phyloP scores from a whole-genome alignment of 2,329 filamentous ascomycete species.

The Pezicula radicicola region DNA sequence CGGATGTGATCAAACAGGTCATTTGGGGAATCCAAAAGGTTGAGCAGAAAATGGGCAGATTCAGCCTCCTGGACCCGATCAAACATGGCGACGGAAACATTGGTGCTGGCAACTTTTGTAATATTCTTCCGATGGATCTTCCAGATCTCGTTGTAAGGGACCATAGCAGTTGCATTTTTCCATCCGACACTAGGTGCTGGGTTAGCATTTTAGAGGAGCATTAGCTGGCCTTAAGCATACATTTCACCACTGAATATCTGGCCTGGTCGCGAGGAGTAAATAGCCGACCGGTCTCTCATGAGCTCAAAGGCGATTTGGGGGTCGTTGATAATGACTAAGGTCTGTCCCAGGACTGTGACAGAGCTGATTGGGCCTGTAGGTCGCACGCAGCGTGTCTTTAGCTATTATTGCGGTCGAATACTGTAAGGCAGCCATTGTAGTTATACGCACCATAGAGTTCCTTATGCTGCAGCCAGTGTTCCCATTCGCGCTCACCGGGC shows the following conservation, averaged over 20 bases:
- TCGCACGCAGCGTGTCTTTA: constrained; percentile 1
- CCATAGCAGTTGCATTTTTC: constrained; percentile 32
- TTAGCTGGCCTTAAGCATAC: constrained; percentile 20
- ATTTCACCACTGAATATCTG: constrained; percentile 33
- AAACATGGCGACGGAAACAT: constrained; percentile 34
- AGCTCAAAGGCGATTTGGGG: constrained; percentile 32
- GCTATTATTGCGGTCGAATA: constrained; percentile 1
- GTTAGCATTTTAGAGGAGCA: too few species aligned
- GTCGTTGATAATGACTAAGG: constrained; percentile 39
- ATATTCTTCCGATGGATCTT: constrained; percentile 42
- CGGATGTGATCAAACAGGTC: constrained; percentile 37
- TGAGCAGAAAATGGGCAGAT: constrained; percentile 38
- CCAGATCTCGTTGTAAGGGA: constrained; percentile 34
- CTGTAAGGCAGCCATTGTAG: not conserved
- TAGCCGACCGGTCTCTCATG: constrained; percentile 32
- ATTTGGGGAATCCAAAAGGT: constrained; percentile 35
- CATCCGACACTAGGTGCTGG: constrained; percentile 31
- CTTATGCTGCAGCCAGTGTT: too few species aligned
- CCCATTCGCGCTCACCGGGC: too few species aligned
- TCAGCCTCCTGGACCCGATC: constrained; percentile 41
- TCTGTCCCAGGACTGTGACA: constrained; percentile 37
- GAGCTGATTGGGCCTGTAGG: constrained; percentile 28
- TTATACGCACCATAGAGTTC: too few species aligned
- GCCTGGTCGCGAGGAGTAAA: constrained; percentile 33
- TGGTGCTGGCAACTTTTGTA: constrained; percentile 41